Percentiles rank a stretch among this genome's conserved stretches.
Evolutionary conservation across 441 rosid species (phyloP).

Genomic region (Pelargonium fulgidum): DNA sequence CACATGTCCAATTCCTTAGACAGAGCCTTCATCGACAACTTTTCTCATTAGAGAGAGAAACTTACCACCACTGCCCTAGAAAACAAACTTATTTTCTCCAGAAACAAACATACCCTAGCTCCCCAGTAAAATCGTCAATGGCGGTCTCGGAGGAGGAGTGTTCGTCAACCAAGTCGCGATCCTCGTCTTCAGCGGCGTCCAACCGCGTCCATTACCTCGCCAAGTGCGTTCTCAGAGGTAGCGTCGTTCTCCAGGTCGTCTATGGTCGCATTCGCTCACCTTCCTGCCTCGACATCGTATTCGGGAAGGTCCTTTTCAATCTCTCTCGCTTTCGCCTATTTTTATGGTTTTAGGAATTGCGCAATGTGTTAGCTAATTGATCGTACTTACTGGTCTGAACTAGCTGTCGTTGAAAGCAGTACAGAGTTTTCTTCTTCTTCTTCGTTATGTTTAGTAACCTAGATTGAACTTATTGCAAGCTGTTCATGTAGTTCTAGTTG

Average conservation of each 20-base stretch:
- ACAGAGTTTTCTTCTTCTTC: neutral
- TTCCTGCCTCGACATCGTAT: constrained; percentile 66
- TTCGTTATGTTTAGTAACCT: neutral
- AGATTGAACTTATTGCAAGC: neutral
- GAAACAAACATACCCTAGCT: constrained; percentile 30
- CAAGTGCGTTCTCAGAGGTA: constrained; percentile 77
- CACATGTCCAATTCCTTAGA: neutral
- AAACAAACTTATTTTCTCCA: constrained; percentile 11
- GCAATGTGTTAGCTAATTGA: neutral
- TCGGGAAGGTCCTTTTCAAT: constrained; percentile 54
- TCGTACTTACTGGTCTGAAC: constrained; percentile 4
- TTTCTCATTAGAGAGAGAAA: neutral
- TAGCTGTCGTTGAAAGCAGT: neutral
- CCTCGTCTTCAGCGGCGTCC: constrained; percentile 45
- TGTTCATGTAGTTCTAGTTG: neutral
- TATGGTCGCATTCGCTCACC: constrained; percentile 70
- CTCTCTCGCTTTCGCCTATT: constrained; percentile 7
- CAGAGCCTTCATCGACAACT: neutral
- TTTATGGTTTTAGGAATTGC: neutral
- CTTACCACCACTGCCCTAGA: constrained; percentile 9
- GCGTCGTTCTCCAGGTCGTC: constrained; percentile 77
- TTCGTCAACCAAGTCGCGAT: constrained; percentile 60
- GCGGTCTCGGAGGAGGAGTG: constrained; percentile 96
- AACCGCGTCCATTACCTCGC: constrained; percentile 61
- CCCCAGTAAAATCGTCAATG: constrained; percentile 29